Conservation (phyloP, 2,329 filamentous ascomycete genomes). For the Elsinoe ampelina region DNA sequence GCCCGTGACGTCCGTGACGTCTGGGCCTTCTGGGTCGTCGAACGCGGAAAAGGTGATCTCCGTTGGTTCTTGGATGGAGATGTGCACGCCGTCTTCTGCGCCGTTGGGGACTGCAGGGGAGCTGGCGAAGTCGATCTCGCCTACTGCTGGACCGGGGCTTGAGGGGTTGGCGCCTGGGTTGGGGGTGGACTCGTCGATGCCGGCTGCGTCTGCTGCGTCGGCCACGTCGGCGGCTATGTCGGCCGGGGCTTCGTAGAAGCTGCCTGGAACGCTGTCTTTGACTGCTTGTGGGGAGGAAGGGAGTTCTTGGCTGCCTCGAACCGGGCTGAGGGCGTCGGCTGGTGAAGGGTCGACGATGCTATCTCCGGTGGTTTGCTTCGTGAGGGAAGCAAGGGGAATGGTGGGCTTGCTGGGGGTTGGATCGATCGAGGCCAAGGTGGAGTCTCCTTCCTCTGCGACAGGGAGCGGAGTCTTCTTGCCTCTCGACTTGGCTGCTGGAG, state of each 20-base stretch:
- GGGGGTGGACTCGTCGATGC: background rate
- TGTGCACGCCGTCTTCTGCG: background rate
- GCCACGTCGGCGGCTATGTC: background rate
- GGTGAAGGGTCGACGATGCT: background rate
- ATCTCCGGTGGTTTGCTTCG: background rate
- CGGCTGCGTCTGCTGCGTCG: background rate
- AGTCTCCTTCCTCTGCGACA: background rate
- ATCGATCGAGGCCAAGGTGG: background rate
- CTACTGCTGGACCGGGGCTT: too few species aligned
- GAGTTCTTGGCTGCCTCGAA: background rate
- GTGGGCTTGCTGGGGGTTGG: background rate
- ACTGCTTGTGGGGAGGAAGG: background rate
- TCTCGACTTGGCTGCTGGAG: background rate
- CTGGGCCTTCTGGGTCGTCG: background rate
- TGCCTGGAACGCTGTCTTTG: background rate
- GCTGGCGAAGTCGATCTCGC: background rate
- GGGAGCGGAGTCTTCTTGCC: background rate
- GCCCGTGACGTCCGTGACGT: slow-evolving; percentile 1
- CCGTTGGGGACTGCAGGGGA: background rate
- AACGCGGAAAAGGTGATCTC: background rate
- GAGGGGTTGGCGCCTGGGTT: too few species aligned
- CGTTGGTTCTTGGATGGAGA: slow-evolving; percentile 7
- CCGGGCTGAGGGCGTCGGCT: background rate
- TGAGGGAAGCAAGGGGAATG: background rate
- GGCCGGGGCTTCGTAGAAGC: background rate